Base-by-base conservation (phyloP, 192 early-diverging fungal species). In the Coemansia guatemalensis region DNA sequence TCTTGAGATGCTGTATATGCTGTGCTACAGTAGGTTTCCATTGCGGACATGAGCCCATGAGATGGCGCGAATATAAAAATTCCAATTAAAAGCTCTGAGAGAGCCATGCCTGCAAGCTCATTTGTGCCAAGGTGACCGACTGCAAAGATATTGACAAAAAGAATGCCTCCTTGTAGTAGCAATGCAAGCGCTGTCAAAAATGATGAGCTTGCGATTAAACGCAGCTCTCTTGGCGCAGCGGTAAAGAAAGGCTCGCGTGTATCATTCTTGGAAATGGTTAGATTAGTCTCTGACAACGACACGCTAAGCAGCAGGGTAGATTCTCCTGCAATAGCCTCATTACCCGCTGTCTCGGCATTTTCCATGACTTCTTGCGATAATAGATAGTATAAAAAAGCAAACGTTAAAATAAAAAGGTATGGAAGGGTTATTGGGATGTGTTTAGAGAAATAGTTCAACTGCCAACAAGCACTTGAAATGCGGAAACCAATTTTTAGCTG, bases 21-120 rank as follows among this genome's bases (percentile, higher is more conserved):
- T 54, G 87, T 85, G 8, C 84, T 85, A 53, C 85, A 87, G 11
- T 89, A 68, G 0, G 88, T 91, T 58, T 91, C 89, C 23, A 91
- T 59, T 48, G 86, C 87, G 59, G 84, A 90, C 30, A 59, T 2
- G 79, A 88, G 58, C 12, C 90, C 90, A 32, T 85, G 83, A 17
- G 79, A 82, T 47, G 90, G 73, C 17, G 84, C 83, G 58, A 62
- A 20, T 3, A 59, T 39, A 39, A 68, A 49, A 22, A 68, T 56
- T 6, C 52, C 58, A 27, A 56, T 61, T 58, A 84, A 88, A 75
- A 87, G 89, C 18, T 85, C 82, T 0, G 84, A 82, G 17, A 90
- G 65, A 0, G 88, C 81, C 21, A 87, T 83, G 0, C 87, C 86
- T 7, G 88, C 87, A 51, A 90, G 74, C 69, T 88, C 83, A 69